A percentile compares a stretch with the other conserved stretches of the same genome.
phyloP scores from a whole-genome alignment of 108 stramenopile genomes.

The Chaetoceros muelleri region DNA sequence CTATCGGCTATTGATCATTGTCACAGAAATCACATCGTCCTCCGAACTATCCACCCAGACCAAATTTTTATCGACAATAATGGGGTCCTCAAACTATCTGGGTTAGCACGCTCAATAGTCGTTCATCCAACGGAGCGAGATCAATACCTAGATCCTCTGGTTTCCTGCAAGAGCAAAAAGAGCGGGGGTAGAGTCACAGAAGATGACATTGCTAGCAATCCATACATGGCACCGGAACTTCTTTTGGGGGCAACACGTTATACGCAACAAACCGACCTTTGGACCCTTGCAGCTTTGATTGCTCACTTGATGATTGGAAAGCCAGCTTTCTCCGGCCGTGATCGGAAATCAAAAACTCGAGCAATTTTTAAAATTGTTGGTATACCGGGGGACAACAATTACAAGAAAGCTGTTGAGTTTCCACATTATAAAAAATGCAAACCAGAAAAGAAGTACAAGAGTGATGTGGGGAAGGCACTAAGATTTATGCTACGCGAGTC shows the following conservation, averaged over 20 bases:
- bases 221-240: conserved; percentile 67
- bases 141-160: conserved; percentile 28
- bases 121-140: conserved; percentile 33
- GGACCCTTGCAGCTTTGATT: conserved; percentile 69
- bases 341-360: conserved; percentile 41
- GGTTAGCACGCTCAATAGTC: conserved; percentile 59
- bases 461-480: conserved; percentile 70
- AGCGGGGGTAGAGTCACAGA: conserved; percentile 12
- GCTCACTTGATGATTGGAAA: conserved; percentile 64
- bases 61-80: conserved; percentile 70
- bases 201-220: conserved; percentile 43
- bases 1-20: conserved; percentile 69
- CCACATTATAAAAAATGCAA: conserved; percentile 53
- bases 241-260: conserved; percentile 60
- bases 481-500: conserved; percentile 45
- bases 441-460: conserved; percentile 57
- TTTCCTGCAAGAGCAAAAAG: conserved; percentile 19
- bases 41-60: conserved; percentile 60
- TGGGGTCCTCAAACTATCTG: conserved; percentile 61
- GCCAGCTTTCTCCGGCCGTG: conserved; percentile 67
- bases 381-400: conserved; percentile 48
- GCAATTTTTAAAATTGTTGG: conserved; percentile 74
- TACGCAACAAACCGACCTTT: conserved; percentile 74
- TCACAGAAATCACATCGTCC: conserved; percentile 61
- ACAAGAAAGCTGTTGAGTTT: conserved; percentile 37